phyloP scores from a whole-genome alignment of 2,329 filamentous ascomycete genomes.

The Cladosporium sp. region DNA sequence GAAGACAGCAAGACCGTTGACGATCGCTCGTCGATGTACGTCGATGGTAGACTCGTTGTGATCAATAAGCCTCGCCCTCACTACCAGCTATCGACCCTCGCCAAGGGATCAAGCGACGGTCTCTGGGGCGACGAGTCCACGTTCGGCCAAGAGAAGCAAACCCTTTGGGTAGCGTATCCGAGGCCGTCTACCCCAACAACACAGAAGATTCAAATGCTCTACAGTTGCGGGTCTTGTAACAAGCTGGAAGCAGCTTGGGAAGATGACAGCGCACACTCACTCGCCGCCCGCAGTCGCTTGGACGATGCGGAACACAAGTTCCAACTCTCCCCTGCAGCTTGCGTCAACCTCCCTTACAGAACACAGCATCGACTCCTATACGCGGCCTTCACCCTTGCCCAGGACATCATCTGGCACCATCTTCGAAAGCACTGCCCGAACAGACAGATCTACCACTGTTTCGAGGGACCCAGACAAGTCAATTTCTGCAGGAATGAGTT shows the following conservation, averaged over 20 bases:
- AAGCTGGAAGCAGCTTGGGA: neutral
- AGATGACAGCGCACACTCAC: neutral
- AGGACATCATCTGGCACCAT: neutral
- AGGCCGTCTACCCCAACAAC: neutral
- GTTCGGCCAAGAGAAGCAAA: neutral
- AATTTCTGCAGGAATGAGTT: neutral
- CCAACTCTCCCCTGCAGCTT: neutral
- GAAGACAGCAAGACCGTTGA: neutral
- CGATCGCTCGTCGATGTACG: conserved; percentile 1
- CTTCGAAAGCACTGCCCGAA: neutral
- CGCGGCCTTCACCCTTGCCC: neutral
- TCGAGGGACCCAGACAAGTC: neutral
- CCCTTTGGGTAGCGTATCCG: neutral
- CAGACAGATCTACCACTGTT: neutral
- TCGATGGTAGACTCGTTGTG: neutral
- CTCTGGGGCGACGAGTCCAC: neutral
- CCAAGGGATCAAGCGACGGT: neutral
- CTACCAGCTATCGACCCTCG: neutral
- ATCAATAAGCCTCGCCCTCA: neutral
- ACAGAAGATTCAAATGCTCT: neutral
- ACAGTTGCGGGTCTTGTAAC: neutral
- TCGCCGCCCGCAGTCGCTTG: neutral
- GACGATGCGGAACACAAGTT: neutral
- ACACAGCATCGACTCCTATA: neutral
- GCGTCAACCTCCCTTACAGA: neutral